Base-by-base conservation (phyloP, 2,329 filamentous ascomycete species). In the Sporothrix luriei region DNA sequence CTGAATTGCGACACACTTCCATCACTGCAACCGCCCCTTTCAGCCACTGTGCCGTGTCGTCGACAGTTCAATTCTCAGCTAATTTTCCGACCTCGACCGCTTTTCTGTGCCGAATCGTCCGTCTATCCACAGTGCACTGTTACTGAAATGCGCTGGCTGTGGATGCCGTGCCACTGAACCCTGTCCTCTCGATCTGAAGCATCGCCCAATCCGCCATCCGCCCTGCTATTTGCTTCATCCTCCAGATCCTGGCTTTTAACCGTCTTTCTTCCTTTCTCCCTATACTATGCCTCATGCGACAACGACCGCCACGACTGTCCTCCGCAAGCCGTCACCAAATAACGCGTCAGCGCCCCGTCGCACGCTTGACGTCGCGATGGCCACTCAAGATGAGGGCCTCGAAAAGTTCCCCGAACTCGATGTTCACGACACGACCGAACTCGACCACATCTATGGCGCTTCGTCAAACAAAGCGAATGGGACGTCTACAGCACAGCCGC, bases 331-430 rank as follows among this genome's bases (percentile, higher is more conserved):
- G n/a, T 51, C 69, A 46, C 62, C 68, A 52, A 49, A 62, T 38
- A 59, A 68, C 55, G 57, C 59, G 21, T 29, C 46, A 11, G 62
- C 55, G 21, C 14, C 66, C 59, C 38, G 38, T n/a, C 64, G 51
- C 24, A 40, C 38, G 5, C 66, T 52, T 24, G 59, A 65, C 49
- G 55, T n/a, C 43, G 66, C 61, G 13, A 73, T 73, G 73, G 66
- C 69, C 67, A 69, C 74, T 24, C 68, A 72, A 40, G 70, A 59
- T 49, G 71, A 69, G 33, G 69, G 75, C 29, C 85, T 85, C 78
- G 85, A 88, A 77, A 86, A 86, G 77, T 88, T 88, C 72, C 86
- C 86, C 73, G 85, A 88, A 72, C 79, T 85, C 74, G 85, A 87
- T 74, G 73, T 78, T 6, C 74, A 69, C 24, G 70, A 72, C 13